These are phyloP conservation scores for Hibiscus syriacus DNA, from an alignment of 345 rosid species.

Conservation along the genomic window DNA sequence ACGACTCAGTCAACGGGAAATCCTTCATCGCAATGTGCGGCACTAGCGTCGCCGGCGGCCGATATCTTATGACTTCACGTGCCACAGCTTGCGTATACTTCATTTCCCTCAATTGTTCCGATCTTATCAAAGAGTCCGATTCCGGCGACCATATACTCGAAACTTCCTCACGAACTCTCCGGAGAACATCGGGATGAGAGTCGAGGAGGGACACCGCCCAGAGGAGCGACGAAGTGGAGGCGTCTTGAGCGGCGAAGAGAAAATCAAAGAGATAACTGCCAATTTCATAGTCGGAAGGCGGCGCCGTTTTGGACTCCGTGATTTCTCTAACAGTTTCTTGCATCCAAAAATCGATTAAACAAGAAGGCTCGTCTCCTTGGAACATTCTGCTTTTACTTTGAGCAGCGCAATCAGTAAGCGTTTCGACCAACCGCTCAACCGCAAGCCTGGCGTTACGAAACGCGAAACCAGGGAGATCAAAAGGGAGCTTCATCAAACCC, in stretches of 20 bases:
- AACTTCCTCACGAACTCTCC: conserved; percentile 61
- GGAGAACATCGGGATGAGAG: conserved; percentile 57
- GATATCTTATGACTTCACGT: conserved; percentile 70
- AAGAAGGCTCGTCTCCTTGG: conserved; percentile 46
- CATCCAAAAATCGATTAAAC: conserved; percentile 89
- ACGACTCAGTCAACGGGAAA: conserved; percentile 55
- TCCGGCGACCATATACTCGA: conserved; percentile 65
- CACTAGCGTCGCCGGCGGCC: conserved; percentile 79
- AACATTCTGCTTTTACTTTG: conserved; percentile 50
- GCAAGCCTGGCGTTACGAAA: conserved; percentile 65
- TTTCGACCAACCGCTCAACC: conserved; percentile 40
- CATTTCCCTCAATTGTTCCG: conserved; percentile 61
- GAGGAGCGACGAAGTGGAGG: conserved; percentile 76
- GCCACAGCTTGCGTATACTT: conserved; percentile 78
- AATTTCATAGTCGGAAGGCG: conserved; percentile 43
- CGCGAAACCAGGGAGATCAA: conserved; percentile 65
- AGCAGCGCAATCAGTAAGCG: conserved; percentile 35
- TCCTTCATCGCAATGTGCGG: conserved; percentile 81
- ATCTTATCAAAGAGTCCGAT: conserved; percentile 41
- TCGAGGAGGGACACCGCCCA: conserved; percentile 80
- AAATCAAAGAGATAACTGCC: conserved; percentile 76
- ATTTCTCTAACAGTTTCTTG: conserved; percentile 41
- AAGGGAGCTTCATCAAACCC: conserved; percentile 60
- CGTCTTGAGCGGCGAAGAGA: conserved; percentile 84
- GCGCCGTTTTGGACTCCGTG: conserved; percentile 27